These are phyloP conservation scores for Fusarium hainanense DNA, from an alignment of 2,329 filamentous ascomycete genomes.

Conservation along the genomic window DNA sequence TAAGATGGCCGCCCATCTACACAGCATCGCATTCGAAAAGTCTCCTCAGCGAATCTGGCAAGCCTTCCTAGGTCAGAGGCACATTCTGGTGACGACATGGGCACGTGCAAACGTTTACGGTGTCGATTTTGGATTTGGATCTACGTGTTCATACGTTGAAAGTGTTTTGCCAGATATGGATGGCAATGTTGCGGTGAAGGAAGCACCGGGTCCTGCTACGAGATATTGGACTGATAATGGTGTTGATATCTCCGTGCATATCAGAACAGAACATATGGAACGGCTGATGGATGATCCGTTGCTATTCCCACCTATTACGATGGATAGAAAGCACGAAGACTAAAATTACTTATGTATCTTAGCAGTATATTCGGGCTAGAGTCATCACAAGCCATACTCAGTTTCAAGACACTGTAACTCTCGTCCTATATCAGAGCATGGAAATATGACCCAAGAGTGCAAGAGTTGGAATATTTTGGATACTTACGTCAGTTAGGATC, in stretches of 20 bases:
- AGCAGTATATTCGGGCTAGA: too few species aligned
- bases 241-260: constrained; percentile 38
- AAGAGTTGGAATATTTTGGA: too few species aligned
- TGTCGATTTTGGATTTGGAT: constrained; percentile 41
- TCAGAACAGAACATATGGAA: constrained; percentile 31
- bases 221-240: constrained; percentile 41
- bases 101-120: constrained; percentile 42
- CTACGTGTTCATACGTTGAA: constrained; percentile 32
- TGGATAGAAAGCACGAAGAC: accelerated
- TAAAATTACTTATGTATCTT: neutral
- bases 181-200: constrained; percentile 41
- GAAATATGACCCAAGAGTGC: too few species aligned
- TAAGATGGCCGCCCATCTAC: constrained; percentile 30
- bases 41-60: constrained; percentile 46
- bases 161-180: constrained; percentile 41
- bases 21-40: constrained; percentile 38
- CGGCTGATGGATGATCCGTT: constrained; percentile 30
- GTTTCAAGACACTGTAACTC: too few species aligned
- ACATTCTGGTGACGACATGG: constrained; percentile 45
- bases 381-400: too few species aligned
- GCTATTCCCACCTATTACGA: constrained; percentile 1
- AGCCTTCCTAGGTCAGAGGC: constrained; percentile 40
- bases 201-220: constrained; percentile 18
- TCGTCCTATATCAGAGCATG: too few species aligned
- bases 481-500: too few species aligned